These are phyloP conservation scores for Leccinum barrowsii DNA, from an alignment of 768 basidiomycete species.

Conservation along the genomic window DNA sequence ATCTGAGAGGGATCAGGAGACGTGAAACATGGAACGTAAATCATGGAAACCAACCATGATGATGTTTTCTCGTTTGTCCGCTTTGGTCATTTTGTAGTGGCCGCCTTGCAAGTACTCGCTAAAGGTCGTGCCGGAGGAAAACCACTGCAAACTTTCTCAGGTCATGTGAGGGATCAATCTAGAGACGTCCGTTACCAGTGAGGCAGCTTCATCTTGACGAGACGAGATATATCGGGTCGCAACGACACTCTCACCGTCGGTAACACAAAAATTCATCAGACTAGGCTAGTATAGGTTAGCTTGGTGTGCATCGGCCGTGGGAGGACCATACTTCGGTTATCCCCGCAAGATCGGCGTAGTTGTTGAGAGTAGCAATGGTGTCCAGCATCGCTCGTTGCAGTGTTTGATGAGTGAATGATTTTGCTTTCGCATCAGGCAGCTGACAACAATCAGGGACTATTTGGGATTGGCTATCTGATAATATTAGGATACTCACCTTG, in stretches of 20 bases:
- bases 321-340: constrained; percentile 58
- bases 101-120: constrained; percentile 86
- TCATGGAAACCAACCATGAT: constrained; percentile 59
- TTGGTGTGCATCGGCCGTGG: neutral
- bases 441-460: constrained; percentile 29
- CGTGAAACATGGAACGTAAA: constrained; percentile 6
- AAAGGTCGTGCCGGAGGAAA: constrained; percentile 92
- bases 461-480: neutral
- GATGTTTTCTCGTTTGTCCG: constrained; percentile 93
- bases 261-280: constrained; percentile 93
- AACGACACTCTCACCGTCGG: constrained; percentile 91
- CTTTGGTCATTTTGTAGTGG: constrained; percentile 93
- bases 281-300: constrained; percentile 54
- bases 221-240: constrained; percentile 96
- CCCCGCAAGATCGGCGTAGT: constrained; percentile 65
- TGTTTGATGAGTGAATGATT: constrained; percentile 64
- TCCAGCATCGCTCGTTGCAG: constrained; percentile 85
- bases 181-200: constrained; percentile 50
- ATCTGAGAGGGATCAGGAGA: constrained; percentile 43
- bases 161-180: neutral
- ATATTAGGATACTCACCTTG: constrained; percentile 43
- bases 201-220: constrained; percentile 87
- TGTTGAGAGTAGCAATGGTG: constrained; percentile 79
- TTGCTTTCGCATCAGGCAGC: constrained; percentile 79
- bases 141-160: constrained; percentile 56